These are phyloP conservation scores for Coemansia sp. DNA, from an alignment of 192 early-diverging fungal genomes.

Conservation along the genomic window DNA sequence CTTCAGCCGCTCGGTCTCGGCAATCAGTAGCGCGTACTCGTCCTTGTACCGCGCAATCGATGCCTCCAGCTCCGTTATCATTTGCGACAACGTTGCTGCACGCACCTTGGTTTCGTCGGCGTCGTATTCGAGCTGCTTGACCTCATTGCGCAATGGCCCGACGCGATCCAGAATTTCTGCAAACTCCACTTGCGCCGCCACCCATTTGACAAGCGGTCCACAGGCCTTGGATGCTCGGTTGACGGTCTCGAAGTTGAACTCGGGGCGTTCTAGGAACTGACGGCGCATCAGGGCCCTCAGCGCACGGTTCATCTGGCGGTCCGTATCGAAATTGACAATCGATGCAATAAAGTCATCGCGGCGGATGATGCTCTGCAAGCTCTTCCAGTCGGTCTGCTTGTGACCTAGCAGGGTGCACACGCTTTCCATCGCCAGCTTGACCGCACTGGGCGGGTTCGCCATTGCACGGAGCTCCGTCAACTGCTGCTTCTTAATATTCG, in stretches of 20 bases:
- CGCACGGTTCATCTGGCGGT: constrained; percentile 68
- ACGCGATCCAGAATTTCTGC: constrained; percentile 91
- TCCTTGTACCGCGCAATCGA: constrained; percentile 93
- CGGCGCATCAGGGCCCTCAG: constrained; percentile 80
- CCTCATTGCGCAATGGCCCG: constrained; percentile 95
- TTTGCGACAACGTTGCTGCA: constrained; percentile 71
- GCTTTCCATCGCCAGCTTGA: constrained; percentile 96
- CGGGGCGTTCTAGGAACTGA: constrained; percentile 79
- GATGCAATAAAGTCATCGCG: constrained; percentile 96
- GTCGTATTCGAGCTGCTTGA: constrained; percentile 74
- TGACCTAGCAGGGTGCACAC: constrained; percentile 94
- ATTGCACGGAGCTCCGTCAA: constrained; percentile 95
- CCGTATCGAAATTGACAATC: constrained; percentile 96
- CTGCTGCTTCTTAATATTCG: constrained; percentile 94
- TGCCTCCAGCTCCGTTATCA: constrained; percentile 81
- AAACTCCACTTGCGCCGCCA: constrained; percentile 92
- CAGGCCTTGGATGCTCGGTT: constrained; percentile 97
- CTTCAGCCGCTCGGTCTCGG: constrained; percentile 88
- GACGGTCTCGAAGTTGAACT: constrained; percentile 93
- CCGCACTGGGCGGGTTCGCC: constrained; percentile 94
- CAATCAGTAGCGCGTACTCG: constrained; percentile 96
- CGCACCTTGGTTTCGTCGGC: constrained; percentile 72
- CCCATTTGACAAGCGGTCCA: constrained; percentile 98
- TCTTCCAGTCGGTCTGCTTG: constrained; percentile 86
- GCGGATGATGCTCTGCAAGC: constrained; percentile 84